Conservation (phyloP, 2,329 filamentous ascomycete species). For the Blastomyces silverae region DNA sequence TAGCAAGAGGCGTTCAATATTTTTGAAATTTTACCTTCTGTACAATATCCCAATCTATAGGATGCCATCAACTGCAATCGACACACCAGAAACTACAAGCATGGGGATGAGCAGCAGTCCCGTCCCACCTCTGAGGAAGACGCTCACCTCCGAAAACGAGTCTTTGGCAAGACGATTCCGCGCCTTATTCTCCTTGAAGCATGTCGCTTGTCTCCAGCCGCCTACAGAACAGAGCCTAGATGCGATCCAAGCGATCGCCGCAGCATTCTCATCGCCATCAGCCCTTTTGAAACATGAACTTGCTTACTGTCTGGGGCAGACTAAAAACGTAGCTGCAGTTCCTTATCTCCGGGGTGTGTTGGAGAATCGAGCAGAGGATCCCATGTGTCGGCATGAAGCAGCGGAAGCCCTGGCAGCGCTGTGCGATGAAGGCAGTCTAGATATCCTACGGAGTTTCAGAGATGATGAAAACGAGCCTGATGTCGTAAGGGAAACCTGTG, state of each 20-base stretch:
- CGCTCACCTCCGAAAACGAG: conserved; percentile 70
- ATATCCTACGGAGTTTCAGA: conserved; percentile 63
- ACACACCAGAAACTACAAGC: not conserved
- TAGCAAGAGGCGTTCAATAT: not conserved
- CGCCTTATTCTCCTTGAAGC: conserved; percentile 94
- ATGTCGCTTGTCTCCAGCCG: conserved; percentile 65
- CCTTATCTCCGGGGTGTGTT: conserved; percentile 67
- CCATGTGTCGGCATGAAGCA: conserved; percentile 94
- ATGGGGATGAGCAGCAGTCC: conserved; percentile 17
- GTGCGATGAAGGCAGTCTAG: conserved; percentile 65
- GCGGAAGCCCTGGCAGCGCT: conserved; percentile 90
- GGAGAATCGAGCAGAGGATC: conserved; percentile 71
- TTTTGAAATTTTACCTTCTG: too few relatives aligned
- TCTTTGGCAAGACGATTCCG: conserved; percentile 86
- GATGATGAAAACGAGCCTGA: conserved; percentile 69
- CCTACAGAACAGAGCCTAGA: conserved; percentile 53
- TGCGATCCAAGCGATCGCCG: conserved; percentile 74
- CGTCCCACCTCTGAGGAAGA: conserved; percentile 53
- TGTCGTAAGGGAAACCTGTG: conserved; percentile 89
- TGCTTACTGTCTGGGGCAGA: conserved; percentile 94
- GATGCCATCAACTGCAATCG: not conserved
- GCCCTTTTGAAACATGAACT: conserved; percentile 93
- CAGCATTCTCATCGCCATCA: conserved; percentile 75
- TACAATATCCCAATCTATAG: not conserved
- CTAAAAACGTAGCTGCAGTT: conserved; percentile 66